Base-by-base conservation (phyloP, 495 filamentous ascomycete species). In the Antarctomyces pellizariae region DNA sequence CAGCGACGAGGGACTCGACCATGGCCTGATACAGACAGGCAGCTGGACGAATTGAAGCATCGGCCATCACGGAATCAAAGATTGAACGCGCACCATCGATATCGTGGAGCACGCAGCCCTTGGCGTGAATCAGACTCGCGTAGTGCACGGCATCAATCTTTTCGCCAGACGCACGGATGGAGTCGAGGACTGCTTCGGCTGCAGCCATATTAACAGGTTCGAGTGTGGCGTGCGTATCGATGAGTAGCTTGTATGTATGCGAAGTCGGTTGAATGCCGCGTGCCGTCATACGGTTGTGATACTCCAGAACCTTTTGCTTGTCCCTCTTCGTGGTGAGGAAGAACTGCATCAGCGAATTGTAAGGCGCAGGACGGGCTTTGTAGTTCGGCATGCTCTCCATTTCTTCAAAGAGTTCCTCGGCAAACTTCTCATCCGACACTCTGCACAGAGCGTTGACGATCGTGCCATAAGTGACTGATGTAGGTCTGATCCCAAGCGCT, bases 301-400 rank as follows among this genome's bases (percentile, higher is more conserved):
- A 97, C 13, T 72, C 63, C n/a, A 95, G 65, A 7, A 91, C 84
- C 61, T 95, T 93, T 48, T 54, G 48, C 48, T 80, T 76, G 47
- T 97, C 89, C 10, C 82, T 72, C 62, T 95, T 93, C 15, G 89
- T 93, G 40, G 73, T 83, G 32, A 93, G 64, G 67, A 95, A 97
- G 59, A 90, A 95, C 49, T 97, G 86, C 63, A 97, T 97, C 65
- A 97, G 70, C 44, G 76, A 84, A 55, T 97, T 93, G 60, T 97
- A 97, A 3, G 86, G 86, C 6, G 86, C 86, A 2, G 89, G 77
- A 4, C 86, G 68, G 21, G 86, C 78, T 56, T 95, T 92, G 67
- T 95, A 97, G 56, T 95, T 95, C 20, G 82, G 76, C 76, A 90
- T 90, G 20, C 68, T 69, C 55, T 97, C 86, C 86, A 97, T 97